Evolutionary conservation across 1,139 yeast genomes (phyloP).

Genomic region (Geotrichum cucujoidarum): DNA sequence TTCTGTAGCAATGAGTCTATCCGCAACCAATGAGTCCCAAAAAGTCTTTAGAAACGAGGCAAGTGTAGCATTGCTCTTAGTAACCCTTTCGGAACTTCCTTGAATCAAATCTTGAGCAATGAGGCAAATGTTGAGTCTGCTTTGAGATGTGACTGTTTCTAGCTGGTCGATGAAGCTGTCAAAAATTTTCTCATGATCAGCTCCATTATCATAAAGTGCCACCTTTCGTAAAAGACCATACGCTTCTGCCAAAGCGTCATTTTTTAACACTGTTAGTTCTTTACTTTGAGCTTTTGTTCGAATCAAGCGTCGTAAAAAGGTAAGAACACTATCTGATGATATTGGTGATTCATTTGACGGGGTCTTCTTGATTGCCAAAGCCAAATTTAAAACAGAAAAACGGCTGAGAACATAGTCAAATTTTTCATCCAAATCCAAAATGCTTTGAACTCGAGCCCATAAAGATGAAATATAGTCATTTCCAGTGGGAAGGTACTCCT

Average conservation of each 20-base stretch:
- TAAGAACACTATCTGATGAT: constrained; percentile 4
- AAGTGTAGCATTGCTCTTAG: background rate
- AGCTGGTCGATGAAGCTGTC: constrained; percentile 17
- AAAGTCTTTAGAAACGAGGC: constrained; percentile 26
- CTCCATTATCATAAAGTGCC: background rate
- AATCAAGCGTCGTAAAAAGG: constrained; percentile 7
- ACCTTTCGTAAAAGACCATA: constrained; percentile 5
- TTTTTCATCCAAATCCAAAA: constrained; percentile 2
- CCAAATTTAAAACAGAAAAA: constrained; percentile 8
- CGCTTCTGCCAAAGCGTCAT: constrained; percentile 12
- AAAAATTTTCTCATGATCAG: constrained; percentile 6
- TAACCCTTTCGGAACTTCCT: background rate
- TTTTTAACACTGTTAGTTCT: constrained; percentile 11
- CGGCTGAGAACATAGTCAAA: constrained; percentile 12
- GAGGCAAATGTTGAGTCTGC: constrained; percentile 20
- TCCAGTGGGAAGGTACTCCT: constrained; percentile 4
- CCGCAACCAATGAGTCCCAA: constrained; percentile 58
- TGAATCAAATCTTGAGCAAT: constrained; percentile 11
- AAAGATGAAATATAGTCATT: background rate
- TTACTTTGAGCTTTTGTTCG: constrained; percentile 15
- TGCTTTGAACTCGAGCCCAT: constrained; percentile 2
- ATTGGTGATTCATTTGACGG: no score
- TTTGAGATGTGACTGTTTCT: constrained; percentile 18
- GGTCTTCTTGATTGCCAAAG: no score
- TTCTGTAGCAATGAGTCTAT: constrained; percentile 62